phyloP scores from a whole-genome alignment of 139 green algal species.

The Coelastrella sp. region DNA sequence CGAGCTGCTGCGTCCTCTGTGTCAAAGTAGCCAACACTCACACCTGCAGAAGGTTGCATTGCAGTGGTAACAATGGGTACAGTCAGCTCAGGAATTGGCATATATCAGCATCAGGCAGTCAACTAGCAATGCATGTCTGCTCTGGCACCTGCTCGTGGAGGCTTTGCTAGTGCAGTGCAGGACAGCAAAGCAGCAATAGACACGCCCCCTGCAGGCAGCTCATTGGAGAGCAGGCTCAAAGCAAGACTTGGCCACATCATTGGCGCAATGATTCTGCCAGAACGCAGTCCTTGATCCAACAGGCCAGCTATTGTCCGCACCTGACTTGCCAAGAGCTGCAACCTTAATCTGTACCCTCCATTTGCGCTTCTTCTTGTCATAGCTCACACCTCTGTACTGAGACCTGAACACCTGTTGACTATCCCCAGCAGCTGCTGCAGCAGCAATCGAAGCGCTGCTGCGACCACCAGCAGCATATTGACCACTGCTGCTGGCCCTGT shows the following conservation, averaged over 20 bases:
- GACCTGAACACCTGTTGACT: conserved; percentile 49
- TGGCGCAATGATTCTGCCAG: too few relatives aligned
- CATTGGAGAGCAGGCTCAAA: background rate
- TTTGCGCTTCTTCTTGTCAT: conserved; percentile 85
- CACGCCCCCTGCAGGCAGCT: background rate
- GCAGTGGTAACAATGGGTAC: too few relatives aligned
- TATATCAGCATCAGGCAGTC: too few relatives aligned
- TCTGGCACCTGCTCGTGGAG: too few relatives aligned
- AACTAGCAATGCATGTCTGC: too few relatives aligned
- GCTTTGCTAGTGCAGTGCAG: too few relatives aligned
- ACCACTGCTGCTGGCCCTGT: background rate
- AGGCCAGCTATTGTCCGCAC: background rate
- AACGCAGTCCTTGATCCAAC: too few relatives aligned
- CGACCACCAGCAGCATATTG: background rate
- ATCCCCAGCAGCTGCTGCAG: conserved; percentile 8
- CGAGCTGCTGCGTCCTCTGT: conserved; percentile 79
- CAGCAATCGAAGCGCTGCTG: conserved; percentile 15
- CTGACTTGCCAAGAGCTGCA: conserved; percentile 72
- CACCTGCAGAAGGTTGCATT: conserved; percentile 34
- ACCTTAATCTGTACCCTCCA: conserved; percentile 87
- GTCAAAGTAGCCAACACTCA: conserved; percentile 75
- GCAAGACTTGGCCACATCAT: too few relatives aligned
- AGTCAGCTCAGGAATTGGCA: too few relatives aligned
- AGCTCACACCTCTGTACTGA: conserved; percentile 75
- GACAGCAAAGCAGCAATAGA: too few relatives aligned